A percentile compares a stretch with the other conserved stretches of the same genome.
These are phyloP conservation scores for Fusarium sterilihyphosum DNA, from an alignment of 2,329 filamentous ascomycete species.

Conservation along the genomic window DNA sequence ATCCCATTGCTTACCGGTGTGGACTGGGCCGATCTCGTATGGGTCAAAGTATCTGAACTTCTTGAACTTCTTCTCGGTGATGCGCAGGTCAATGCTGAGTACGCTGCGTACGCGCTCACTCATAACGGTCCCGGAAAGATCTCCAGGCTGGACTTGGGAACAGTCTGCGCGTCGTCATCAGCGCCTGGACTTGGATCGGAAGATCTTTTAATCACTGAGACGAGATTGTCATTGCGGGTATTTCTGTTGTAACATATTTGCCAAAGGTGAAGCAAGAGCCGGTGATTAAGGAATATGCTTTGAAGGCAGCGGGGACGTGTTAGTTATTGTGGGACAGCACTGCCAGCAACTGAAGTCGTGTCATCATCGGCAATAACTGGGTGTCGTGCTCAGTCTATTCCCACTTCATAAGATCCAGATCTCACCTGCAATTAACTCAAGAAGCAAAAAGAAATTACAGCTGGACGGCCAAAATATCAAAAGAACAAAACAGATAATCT, in stretches of 20 bases:
- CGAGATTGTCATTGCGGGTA: background rate
- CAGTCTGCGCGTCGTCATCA: background rate
- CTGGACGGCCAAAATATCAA: accelerated
- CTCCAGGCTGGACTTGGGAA: background rate
- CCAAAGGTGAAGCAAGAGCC: conserved; percentile 4
- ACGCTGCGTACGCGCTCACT: background rate
- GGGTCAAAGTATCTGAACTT: background rate
- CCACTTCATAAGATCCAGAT: background rate
- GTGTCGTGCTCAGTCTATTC: background rate
- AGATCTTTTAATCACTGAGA: background rate
- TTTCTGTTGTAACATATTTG: background rate
- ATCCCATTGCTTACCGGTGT: conserved; percentile 7
- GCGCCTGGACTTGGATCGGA: background rate
- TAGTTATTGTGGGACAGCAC: background rate
- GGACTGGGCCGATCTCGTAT: conserved; percentile 9
- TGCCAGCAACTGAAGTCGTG: no score
- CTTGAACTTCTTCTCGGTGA: background rate
- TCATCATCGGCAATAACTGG: background rate
- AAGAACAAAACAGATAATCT: accelerated
- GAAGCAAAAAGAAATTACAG: background rate
- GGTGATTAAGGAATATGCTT: background rate
- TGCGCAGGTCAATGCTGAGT: conserved; percentile 4
- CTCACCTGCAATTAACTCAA: no score
- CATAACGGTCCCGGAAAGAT: background rate
- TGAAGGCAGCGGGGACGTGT: background rate